Conservation (phyloP, 139 green algal species). For the Medakamo hakoo region DNA sequence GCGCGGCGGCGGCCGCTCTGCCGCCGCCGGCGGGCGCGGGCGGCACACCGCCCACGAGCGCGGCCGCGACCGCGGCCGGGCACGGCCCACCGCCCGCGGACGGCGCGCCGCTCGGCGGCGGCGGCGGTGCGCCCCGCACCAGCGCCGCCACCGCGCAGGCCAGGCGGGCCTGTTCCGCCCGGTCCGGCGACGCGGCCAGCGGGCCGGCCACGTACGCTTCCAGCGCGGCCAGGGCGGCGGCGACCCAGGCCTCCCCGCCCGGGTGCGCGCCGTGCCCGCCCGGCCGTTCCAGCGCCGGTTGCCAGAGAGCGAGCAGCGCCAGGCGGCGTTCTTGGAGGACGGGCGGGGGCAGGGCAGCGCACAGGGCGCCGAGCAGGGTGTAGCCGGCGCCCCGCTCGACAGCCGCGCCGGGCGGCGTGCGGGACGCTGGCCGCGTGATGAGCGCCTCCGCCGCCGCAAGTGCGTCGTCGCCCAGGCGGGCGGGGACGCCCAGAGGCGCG, state of each 20-base stretch:
- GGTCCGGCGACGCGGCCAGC: conserved; percentile 3
- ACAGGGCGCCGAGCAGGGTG: conserved; percentile 45
- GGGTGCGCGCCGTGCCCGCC: conserved; percentile 19
- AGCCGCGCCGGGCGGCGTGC: conserved; percentile 3
- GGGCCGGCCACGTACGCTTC: conserved; percentile 21
- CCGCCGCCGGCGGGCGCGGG: not conserved
- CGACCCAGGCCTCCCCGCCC: conserved; percentile 36
- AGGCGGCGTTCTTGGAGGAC: not conserved
- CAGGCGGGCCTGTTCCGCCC: conserved; percentile 2
- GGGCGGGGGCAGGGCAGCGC: conserved; percentile 7
- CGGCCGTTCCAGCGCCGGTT: conserved; percentile 23
- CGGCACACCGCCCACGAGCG: not conserved
- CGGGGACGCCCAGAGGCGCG: conserved; percentile 45
- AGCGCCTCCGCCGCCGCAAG: conserved; percentile 32
- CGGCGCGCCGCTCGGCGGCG: conserved; percentile 19
- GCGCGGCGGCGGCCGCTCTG: not conserved
- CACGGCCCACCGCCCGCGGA: conserved; percentile 7
- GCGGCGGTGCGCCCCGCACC: conserved; percentile 4
- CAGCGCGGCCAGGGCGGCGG: conserved; percentile 48
- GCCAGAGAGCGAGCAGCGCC: conserved; percentile 32
- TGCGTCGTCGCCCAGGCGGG: conserved; percentile 20
- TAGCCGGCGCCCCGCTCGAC: conserved; percentile 46
- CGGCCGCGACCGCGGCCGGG: conserved; percentile 10
- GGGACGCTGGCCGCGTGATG: conserved; percentile 13
- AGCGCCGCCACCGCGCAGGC: conserved; percentile 4